phyloP scores from a whole-genome alignment of 345 rosid species.

The Syzygium grande region DNA sequence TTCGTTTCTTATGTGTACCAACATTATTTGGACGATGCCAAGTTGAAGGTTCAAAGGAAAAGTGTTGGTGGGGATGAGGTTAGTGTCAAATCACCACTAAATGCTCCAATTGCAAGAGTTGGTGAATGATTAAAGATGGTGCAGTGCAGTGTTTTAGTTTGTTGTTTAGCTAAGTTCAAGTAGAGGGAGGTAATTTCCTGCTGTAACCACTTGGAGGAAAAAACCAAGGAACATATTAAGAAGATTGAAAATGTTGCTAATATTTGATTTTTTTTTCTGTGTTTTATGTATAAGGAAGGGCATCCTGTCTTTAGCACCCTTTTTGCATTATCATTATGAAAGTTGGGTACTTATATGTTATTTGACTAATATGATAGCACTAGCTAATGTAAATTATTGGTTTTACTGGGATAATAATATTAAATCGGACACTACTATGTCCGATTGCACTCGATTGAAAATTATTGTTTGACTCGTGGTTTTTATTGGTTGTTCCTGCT shows the following conservation, averaged over 20 bases:
- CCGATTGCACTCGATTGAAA: too few species aligned
- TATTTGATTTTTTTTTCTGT: background rate
- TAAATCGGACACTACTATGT: too few species aligned
- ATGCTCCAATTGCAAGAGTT: background rate
- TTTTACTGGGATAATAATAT: background rate
- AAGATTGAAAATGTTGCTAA: background rate
- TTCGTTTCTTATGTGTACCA: slow-evolving; percentile 33
- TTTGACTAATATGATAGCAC: background rate
- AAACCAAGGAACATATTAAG: background rate
- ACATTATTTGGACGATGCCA: slow-evolving; percentile 16
- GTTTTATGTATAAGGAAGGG: background rate
- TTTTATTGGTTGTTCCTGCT: too few species aligned
- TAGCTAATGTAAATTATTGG: background rate
- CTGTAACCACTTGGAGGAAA: background rate
- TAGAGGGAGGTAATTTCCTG: background rate
- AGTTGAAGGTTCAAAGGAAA: background rate
- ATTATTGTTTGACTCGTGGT: too few species aligned
- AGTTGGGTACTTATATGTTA: background rate
- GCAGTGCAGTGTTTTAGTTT: background rate
- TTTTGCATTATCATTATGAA: background rate
- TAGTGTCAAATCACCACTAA: background rate
- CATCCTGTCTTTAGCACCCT: background rate
- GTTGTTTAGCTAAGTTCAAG: background rate
- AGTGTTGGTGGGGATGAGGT: background rate
- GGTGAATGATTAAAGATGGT: background rate